Percentiles rank a stretch among this genome's conserved stretches.
Conservation (phyloP, 352 stramenopile genomes). For the Globisporangium abappressorium region DNA sequence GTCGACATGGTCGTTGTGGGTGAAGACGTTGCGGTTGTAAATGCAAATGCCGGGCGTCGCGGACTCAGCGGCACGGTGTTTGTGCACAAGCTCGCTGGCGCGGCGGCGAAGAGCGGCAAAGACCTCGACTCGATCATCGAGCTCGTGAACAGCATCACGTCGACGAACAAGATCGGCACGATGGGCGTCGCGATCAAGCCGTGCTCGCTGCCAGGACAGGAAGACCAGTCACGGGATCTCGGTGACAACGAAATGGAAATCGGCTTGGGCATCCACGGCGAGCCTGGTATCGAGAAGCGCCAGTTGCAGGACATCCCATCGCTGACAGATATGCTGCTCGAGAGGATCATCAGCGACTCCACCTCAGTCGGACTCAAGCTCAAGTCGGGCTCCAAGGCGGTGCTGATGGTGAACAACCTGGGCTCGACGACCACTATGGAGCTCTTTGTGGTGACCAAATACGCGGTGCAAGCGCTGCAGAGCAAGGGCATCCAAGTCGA, state of each 20-base stretch:
- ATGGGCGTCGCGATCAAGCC: conserved; percentile 94
- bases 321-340: conserved; percentile 51
- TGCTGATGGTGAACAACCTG: conserved; percentile 96
- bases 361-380: conserved; percentile 44
- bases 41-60: conserved; percentile 95
- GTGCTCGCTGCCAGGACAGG: conserved; percentile 92
- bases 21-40: conserved; percentile 91
- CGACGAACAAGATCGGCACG: conserved; percentile 80
- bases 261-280: conserved; percentile 95
- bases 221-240: conserved; percentile 55
- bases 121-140: conserved; percentile 71
- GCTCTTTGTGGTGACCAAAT: conserved; percentile 91
- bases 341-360: conserved; percentile 40
- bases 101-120: conserved; percentile 74
- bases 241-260: conserved; percentile 88
- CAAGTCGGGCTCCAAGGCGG: conserved; percentile 30
- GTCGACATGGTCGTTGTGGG: conserved; percentile 95
- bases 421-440: conserved; percentile 95
- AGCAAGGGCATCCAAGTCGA: conserved; percentile 66
- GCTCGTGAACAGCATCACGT: conserved; percentile 59
- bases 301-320: conserved; percentile 45
- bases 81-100: conserved; percentile 96
- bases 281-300: conserved; percentile 78
- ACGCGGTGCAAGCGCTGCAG: conserved; percentile 62
- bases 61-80: conserved; percentile 96